Evolutionary conservation across 352 stramenopile species (phyloP), one percentile per base, ranked within the genome.

Genomic region (Pythium dissotocum): DNA sequence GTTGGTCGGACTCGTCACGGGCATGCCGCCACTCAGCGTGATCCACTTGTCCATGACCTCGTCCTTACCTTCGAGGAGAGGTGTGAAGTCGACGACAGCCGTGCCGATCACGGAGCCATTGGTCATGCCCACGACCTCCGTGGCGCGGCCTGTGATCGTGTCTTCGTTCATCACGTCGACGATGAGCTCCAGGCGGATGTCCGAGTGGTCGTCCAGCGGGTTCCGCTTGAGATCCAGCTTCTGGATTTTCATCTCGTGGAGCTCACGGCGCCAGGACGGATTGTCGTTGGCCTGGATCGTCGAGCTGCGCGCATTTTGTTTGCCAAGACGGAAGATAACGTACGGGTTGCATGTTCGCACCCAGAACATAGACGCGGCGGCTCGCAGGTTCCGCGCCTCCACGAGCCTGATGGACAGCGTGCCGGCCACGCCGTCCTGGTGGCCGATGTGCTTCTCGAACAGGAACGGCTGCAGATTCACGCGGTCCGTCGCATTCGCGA

Each of bases 121-220:
- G 36, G 70, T 69, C 75, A 94, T 92, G 14, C 85, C 85, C 38
- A 94, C 83, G n/a, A 77, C 81, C 63, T 94, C 83, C 28, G 85
- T 92, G 21, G 85, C 85, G 61, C 85, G 88, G 40, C 85, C 85
- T 16, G 84, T 89, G 52, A 90, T 64, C 64, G 83, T 90, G 65
- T 94, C 83, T 36, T 94, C 85, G 69, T 91, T 94, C 85, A 94
- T 94, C 21, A 79, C 83, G 68, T 94, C 85, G 21, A 94, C 70
- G 21, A 80, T 87, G 32, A 94, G 78, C 65, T 94, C 85, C 56
- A 92, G 59, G 2, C 83, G 79, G 64, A 90, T 73, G 68, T 92
- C 74, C 58, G 85, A 94, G 72, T 94, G 83, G 33, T 91, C 80
- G 12, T 72, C 69, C 32, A 89, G 59, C 40, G 80, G 79, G 42